These are phyloP conservation scores for Magnaporthiopsis rhizophila DNA, from an alignment of 2,329 filamentous ascomycete species.

Conservation along the genomic window DNA sequence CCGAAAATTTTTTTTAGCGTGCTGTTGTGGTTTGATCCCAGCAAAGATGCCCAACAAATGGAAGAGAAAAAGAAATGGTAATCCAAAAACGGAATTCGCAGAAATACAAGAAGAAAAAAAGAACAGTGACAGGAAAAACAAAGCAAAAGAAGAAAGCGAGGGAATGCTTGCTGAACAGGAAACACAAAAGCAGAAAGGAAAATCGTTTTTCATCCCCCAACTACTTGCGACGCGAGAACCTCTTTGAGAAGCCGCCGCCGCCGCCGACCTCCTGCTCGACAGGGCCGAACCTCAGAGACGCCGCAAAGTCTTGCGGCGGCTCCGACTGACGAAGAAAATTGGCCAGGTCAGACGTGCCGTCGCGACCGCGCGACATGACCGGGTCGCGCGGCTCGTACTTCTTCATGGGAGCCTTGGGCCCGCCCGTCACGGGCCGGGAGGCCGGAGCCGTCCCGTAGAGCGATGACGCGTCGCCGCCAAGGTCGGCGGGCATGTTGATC, in stretches of 20 bases:
- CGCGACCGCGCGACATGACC: slow-evolving; percentile 25
- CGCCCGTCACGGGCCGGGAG: slow-evolving; percentile 9
- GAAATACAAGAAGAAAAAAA: background rate
- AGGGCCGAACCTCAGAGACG: background rate
- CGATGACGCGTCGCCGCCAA: slow-evolving; percentile 34
- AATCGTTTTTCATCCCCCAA: no score
- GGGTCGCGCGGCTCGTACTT: slow-evolving; percentile 50
- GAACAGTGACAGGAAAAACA: background rate
- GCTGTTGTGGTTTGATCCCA: background rate
- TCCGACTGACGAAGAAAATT: slow-evolving; percentile 64
- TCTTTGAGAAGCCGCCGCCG: background rate
- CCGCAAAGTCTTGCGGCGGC: slow-evolving; percentile 39
- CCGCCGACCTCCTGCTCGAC: background rate
- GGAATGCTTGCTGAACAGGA: background rate
- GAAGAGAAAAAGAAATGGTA: background rate
- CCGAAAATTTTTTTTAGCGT: background rate
- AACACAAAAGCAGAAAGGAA: background rate
- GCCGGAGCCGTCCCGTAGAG: slow-evolving; percentile 17
- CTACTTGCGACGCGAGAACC: background rate
- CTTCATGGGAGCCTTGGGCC: slow-evolving; percentile 44
- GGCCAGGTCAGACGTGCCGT: slow-evolving; percentile 58
- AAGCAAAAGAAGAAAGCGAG: background rate
- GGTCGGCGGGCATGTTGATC: slow-evolving; percentile 36
- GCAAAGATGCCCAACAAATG: background rate
- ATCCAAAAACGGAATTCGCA: background rate